A percentile compares a stretch with the other conserved stretches of the same genome.
Conservation (phyloP, 2,329 filamentous ascomycete genomes). For the Decorospora gaudefroyi region DNA sequence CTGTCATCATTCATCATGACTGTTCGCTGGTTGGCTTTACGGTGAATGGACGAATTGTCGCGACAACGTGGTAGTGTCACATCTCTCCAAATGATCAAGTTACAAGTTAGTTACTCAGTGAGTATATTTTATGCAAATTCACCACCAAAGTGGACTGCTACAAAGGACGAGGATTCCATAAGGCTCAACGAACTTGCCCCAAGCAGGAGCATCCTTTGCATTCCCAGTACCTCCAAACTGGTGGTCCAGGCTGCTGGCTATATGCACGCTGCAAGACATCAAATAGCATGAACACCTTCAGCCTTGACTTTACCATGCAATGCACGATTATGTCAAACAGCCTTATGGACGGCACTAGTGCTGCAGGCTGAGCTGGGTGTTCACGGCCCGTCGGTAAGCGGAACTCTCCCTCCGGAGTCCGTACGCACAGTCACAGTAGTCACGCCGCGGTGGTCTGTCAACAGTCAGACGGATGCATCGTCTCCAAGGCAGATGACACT, state of each 20-base stretch:
- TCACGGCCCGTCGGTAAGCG: constrained; percentile 32
- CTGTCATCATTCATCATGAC: too few species aligned
- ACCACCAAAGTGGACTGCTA: too few species aligned
- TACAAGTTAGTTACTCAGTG: too few species aligned
- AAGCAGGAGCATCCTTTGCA: neutral
- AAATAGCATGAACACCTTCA: constrained; percentile 1
- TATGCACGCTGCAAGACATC: constrained; percentile 10
- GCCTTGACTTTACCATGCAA: too few species aligned
- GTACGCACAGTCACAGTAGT: constrained; percentile 1
- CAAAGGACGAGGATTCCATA: too few species aligned
- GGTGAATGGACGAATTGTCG: too few species aligned
- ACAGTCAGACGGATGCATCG: constrained; percentile 10
- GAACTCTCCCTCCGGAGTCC: constrained; percentile 14
- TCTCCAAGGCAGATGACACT: constrained; percentile 13
- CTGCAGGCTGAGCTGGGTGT: constrained; percentile 13
- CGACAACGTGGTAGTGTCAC: too few species aligned
- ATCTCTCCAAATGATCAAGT: too few species aligned
- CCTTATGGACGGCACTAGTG: constrained; percentile 2
- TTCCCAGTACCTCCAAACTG: constrained; percentile 2
- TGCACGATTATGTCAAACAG: constrained; percentile 14
- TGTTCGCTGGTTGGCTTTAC: too few species aligned
- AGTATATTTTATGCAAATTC: too few species aligned
- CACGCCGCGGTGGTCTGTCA: constrained; percentile 12
- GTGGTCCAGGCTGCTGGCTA: constrained; percentile 13
- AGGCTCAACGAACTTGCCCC: too few species aligned